Percentiles rank a stretch among this genome's conserved stretches.
phyloP scores from a whole-genome alignment of 345 rosid species.

The Odontarrhena argentea region DNA sequence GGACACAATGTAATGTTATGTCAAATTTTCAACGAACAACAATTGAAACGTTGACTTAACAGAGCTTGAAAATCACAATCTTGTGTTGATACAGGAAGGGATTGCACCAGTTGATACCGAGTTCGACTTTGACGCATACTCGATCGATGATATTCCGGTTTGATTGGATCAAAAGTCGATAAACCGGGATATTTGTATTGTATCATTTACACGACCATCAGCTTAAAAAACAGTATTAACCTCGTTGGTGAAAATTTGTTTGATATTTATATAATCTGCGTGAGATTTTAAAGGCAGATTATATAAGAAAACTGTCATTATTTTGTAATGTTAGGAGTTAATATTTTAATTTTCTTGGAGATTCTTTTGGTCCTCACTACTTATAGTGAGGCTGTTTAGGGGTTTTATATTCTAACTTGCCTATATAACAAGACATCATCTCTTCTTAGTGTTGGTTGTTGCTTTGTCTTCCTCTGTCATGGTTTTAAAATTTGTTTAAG shows the following conservation, averaged over 20 bases:
- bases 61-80: constrained; percentile 18
- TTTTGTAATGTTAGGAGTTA: constrained; percentile 15
- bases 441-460: not conserved
- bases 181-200: constrained; percentile 34
- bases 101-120: constrained; percentile 62
- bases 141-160: constrained; percentile 71
- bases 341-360: constrained; percentile 6
- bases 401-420: constrained; percentile 19
- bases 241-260: constrained; percentile 24
- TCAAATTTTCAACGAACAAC: not conserved
- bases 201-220: constrained; percentile 29
- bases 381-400: constrained; percentile 24
- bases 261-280: constrained; percentile 35
- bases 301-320: constrained; percentile 7
- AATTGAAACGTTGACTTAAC: constrained; percentile 17
- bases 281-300: constrained; percentile 34
- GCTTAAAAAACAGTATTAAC: constrained; percentile 10
- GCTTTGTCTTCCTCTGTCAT: not conserved
- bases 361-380: constrained; percentile 20
- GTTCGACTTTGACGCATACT: constrained; percentile 78
- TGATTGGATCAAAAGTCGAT: constrained; percentile 32
- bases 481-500: not conserved
- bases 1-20: not conserved
- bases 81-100: constrained; percentile 65
- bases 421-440: constrained; percentile 1